Conservation (phyloP, 2,329 filamentous ascomycete species). For the Alternaria novae-zelandiae region DNA sequence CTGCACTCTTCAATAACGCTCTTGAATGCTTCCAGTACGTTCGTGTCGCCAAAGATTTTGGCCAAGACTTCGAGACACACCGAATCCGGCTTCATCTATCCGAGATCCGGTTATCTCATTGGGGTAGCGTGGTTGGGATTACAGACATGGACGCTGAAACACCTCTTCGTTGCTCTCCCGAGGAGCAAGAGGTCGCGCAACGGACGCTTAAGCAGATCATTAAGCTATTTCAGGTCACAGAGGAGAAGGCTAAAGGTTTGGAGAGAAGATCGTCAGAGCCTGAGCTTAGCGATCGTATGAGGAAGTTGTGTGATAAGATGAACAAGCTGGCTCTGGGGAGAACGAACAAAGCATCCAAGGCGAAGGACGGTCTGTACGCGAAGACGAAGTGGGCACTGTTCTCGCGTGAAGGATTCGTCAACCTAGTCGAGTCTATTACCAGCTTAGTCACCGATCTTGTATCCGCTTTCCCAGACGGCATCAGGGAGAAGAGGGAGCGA, state of each 20-base stretch:
- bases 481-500: background rate
- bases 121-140: background rate
- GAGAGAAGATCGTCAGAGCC: background rate
- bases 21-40: constrained; percentile 33
- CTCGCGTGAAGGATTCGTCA: background rate
- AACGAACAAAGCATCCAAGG: background rate
- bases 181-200: background rate
- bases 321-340: background rate
- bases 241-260: background rate
- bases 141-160: background rate
- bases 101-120: background rate
- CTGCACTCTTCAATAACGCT: constrained; percentile 25
- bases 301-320: background rate
- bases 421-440: background rate
- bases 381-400: background rate
- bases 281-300: background rate
- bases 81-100: background rate
- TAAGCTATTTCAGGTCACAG: background rate
- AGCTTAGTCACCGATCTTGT: background rate
- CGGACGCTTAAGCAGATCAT: background rate
- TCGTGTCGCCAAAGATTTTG: constrained; percentile 25
- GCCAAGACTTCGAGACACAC: constrained; percentile 22
- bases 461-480: background rate
- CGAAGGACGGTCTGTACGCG: background rate
- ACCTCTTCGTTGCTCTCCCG: background rate